Percentiles rank a stretch among this genome's conserved stretches.
phyloP scores from a whole-genome alignment of 352 stramenopile genomes.

The Achlya hypogyna region DNA sequence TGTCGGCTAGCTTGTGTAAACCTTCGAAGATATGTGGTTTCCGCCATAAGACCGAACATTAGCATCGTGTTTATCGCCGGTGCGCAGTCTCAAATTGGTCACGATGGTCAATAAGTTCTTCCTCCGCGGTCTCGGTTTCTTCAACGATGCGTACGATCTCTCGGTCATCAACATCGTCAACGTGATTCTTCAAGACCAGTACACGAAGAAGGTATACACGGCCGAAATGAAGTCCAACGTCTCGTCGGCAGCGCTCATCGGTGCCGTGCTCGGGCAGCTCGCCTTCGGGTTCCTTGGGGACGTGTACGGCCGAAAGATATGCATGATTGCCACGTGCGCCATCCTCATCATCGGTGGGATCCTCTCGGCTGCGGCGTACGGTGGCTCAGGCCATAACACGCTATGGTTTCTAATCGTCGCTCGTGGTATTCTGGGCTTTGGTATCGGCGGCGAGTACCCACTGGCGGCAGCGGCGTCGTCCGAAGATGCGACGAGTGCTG shows the following conservation, averaged over 20 bases:
- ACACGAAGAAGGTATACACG: conserved; percentile 23
- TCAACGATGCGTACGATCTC: conserved; percentile 67
- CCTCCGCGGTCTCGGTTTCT: conserved; percentile 64
- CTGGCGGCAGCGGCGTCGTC: conserved; percentile 21
- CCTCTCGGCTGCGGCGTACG: conserved; percentile 20
- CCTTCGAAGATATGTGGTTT: too few species aligned
- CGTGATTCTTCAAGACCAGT: conserved; percentile 62
- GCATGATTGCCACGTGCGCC: conserved; percentile 23
- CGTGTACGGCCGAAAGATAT: conserved; percentile 20
- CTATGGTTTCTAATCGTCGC: conserved; percentile 22
- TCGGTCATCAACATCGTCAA: conserved; percentile 78
- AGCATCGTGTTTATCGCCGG: too few species aligned
- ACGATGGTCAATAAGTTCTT: conserved; percentile 48
- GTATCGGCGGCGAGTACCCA: conserved; percentile 24
- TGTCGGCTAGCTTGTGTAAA: too few species aligned
- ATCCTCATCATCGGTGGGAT: conserved; percentile 22
- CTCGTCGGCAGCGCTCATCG: conserved; percentile 19
- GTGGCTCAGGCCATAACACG: conserved; percentile 10
- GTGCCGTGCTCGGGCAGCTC: conserved; percentile 21
- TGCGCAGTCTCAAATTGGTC: too few species aligned
- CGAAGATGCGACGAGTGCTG: conserved; percentile 15
- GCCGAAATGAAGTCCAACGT: conserved; percentile 20
- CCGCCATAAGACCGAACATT: too few species aligned
- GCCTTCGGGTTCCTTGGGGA: conserved; percentile 20
- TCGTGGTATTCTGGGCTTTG: conserved; percentile 22